Conservation (phyloP, 805 yeast species). For the Babjeviella inositovora region DNA sequence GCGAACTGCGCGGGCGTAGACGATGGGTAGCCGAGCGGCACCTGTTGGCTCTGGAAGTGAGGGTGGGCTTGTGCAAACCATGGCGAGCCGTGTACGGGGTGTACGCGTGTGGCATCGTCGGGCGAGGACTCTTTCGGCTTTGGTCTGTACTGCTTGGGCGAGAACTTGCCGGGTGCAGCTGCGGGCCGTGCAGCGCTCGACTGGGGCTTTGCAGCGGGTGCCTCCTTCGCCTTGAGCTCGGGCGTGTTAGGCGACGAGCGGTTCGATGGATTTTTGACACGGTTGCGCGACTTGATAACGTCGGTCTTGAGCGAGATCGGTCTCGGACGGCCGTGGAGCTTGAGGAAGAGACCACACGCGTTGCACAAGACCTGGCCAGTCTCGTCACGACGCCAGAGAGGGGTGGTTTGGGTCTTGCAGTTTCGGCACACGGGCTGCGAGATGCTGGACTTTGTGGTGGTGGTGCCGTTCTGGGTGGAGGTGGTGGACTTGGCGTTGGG, state of each 20-base stretch:
- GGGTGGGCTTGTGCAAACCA: conserved; percentile 4
- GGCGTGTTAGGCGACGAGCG: conserved; percentile 28
- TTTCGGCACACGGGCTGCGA: conserved; percentile 69
- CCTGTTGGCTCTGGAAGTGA: conserved; percentile 30
- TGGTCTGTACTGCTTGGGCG: conserved; percentile 19
- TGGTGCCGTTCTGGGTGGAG: conserved; percentile 39
- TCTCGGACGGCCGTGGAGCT: conserved; percentile 83
- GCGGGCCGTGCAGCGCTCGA: conserved; percentile 5
- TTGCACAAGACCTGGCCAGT: conserved; percentile 82
- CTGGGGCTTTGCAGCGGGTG: conserved; percentile 8
- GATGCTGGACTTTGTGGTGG: conserved; percentile 48
- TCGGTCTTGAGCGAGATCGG: conserved; percentile 87
- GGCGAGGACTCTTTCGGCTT: conserved; percentile 3
- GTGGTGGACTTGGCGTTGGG: conserved; percentile 53
- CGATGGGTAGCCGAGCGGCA: conserved; percentile 48
- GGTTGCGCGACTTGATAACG: conserved; percentile 79
- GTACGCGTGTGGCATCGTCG: conserved; percentile 4
- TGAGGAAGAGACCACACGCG: conserved; percentile 84
- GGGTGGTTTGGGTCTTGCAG: conserved; percentile 87
- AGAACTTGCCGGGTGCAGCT: conserved; percentile 7
- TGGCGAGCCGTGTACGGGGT: conserved; percentile 8
- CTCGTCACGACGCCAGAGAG: conserved; percentile 91
- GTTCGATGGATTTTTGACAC: conserved; percentile 41
- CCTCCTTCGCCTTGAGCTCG: conserved; percentile 34
- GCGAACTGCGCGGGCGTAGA: conserved; percentile 62